Percentiles rank a stretch among this genome's conserved stretches.
These are phyloP conservation scores for Pyrenochaeta sp. DNA, from an alignment of 2,329 filamentous ascomycete species.

Conservation along the genomic window DNA sequence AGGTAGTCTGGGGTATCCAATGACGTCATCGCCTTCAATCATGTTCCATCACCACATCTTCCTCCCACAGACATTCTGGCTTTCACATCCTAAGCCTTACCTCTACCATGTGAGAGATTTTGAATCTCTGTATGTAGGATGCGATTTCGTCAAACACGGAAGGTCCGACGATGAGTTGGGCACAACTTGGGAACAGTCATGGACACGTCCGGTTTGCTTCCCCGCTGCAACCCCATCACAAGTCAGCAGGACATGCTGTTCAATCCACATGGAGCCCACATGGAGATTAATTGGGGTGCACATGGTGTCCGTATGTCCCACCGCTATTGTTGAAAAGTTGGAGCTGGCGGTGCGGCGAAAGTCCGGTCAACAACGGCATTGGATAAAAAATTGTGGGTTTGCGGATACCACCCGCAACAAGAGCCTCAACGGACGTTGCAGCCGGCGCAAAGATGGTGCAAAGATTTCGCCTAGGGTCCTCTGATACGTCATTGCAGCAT, in stretches of 20 bases:
- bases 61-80: no score
- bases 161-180: no score
- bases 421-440: constrained; percentile 32
- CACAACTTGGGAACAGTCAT: no score
- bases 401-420: constrained; percentile 30
- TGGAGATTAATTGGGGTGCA: constrained; percentile 11
- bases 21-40: no score
- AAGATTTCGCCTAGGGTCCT: constrained; percentile 38
- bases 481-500: constrained; percentile 34
- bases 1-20: no score
- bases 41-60: no score
- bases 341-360: constrained; percentile 21
- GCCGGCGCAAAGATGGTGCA: constrained; percentile 19
- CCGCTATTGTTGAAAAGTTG: constrained; percentile 23
- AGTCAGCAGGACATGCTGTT: background rate
- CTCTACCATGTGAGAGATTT: no score
- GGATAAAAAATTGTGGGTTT: constrained; percentile 23
- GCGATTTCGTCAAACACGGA: no score
- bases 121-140: no score
- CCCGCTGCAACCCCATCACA: background rate
- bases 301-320: constrained; percentile 9
- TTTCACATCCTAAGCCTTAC: no score
- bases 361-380: constrained; percentile 27
- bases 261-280: constrained; percentile 11
- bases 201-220: background rate